phyloP scores from a whole-genome alignment of 495 filamentous ascomycete species.

The Neurospora cerealis region DNA sequence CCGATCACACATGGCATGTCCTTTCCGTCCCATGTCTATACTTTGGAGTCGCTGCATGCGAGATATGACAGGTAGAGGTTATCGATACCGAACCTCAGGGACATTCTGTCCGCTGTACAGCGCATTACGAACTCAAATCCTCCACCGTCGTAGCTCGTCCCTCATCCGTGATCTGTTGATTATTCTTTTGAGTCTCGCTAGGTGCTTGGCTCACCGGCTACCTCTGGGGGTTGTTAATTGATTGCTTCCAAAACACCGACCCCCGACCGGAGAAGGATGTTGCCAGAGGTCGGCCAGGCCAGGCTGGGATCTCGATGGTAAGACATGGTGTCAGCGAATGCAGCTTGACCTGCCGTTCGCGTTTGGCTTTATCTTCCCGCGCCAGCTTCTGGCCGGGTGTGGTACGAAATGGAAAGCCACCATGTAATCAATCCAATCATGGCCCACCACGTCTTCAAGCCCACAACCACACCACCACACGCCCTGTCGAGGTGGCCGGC shows the following conservation, averaged over 20 bases:
- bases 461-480: conserved; percentile 22
- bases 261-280: not conserved
- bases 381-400: conserved; percentile 22
- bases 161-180: not conserved
- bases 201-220: not conserved
- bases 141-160: not conserved
- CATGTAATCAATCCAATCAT: conserved; percentile 25
- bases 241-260: not conserved
- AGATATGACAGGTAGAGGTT: not conserved
- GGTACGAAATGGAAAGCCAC: conserved; percentile 17
- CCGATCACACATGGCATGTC: not conserved
- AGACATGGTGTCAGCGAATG: conserved; percentile 8
- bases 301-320: conserved; percentile 8
- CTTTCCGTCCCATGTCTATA: not conserved
- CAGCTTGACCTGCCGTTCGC: conserved; percentile 16
- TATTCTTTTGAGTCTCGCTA: not conserved
- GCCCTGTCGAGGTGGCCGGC: conserved; percentile 14
- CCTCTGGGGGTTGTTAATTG: not conserved
- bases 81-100: not conserved
- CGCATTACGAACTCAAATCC: not conserved
- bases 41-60: not conserved
- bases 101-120: not conserved
- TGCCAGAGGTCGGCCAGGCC: not conserved
- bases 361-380: conserved; percentile 29
- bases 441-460: conserved; percentile 29